phyloP scores from a whole-genome alignment of 495 filamentous ascomycete genomes.

The Copromyces sp. region DNA sequence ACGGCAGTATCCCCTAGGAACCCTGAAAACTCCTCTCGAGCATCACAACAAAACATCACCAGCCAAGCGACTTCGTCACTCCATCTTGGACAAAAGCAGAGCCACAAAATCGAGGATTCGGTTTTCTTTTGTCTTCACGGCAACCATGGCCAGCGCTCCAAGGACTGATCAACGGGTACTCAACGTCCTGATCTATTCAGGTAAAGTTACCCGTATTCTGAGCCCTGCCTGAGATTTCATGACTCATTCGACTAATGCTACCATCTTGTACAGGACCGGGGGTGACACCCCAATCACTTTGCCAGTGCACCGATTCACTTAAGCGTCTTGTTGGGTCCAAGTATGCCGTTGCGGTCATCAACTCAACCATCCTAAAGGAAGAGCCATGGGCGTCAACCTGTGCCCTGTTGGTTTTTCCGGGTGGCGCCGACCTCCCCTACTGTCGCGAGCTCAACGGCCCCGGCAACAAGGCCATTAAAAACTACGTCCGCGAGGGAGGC shows the following conservation, averaged over 20 bases:
- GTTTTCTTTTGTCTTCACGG: background rate
- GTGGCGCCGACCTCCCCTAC: constrained; percentile 90
- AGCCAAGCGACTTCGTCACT: background rate
- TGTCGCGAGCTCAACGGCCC: constrained; percentile 78
- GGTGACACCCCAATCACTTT: constrained; percentile 76
- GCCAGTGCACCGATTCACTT: constrained; percentile 80
- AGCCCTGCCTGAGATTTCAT: background rate
- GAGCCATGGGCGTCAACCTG: constrained; percentile 88
- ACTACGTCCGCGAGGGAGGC: constrained; percentile 81
- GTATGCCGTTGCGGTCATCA: constrained; percentile 85
- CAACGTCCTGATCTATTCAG: constrained; percentile 83
- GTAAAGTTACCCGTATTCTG: constrained; percentile 30
- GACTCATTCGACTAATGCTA: constrained; percentile 4
- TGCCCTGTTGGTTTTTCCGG: constrained; percentile 82
- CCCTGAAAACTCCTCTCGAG: background rate
- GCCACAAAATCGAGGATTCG: background rate
- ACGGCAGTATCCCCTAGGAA: background rate
- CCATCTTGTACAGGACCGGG: constrained; percentile 53
- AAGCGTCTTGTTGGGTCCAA: constrained; percentile 83
- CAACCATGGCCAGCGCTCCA: background rate
- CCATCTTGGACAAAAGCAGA: background rate
- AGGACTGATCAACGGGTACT: constrained; percentile 40
- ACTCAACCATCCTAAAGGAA: constrained; percentile 66
- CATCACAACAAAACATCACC: background rate
- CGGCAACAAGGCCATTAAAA: constrained; percentile 72